Percentiles rank a stretch among this genome's conserved stretches.
Evolutionary conservation across 768 basidiomycete species (phyloP).

Genomic region (Chiua virens): DNA sequence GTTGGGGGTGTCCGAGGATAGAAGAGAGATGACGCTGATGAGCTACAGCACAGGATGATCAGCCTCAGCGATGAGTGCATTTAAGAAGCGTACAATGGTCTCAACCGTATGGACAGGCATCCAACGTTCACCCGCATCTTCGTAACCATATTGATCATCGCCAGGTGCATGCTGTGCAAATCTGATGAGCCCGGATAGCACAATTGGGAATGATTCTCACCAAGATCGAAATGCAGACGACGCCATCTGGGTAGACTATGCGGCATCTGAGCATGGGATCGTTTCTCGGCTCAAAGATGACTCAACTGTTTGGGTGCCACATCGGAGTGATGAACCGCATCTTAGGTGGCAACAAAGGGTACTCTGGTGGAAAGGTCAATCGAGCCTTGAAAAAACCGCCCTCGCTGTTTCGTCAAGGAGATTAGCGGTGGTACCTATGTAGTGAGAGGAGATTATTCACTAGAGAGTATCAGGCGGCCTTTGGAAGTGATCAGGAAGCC

Average conservation of each 20-base stretch:
- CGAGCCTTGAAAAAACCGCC: conserved; percentile 95
- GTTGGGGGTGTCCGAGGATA: conserved; percentile 90
- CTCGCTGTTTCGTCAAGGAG: conserved; percentile 54
- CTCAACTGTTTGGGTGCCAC: conserved; percentile 96
- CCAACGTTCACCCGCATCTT: conserved; percentile 97
- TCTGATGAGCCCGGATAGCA: conserved; percentile 1
- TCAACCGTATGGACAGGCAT: conserved; percentile 96
- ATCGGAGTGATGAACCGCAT: conserved; percentile 94
- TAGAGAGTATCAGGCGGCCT: conserved; percentile 94
- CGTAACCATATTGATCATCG: conserved; percentile 95
- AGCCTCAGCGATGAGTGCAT: background rate
- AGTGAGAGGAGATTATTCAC: conserved; percentile 43
- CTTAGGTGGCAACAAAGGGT: conserved; percentile 89
- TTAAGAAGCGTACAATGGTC: conserved; percentile 69
- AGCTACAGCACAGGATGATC: conserved; percentile 52
- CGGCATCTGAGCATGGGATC: background rate
- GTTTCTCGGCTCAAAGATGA: conserved; percentile 5
- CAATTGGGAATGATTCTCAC: conserved; percentile 38
- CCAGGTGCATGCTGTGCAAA: conserved; percentile 82
- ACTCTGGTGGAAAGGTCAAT: conserved; percentile 87
- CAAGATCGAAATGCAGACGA: conserved; percentile 95
- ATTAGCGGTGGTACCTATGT: conserved; percentile 3
- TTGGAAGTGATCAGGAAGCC: conserved; percentile 19
- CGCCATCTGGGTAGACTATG: conserved; percentile 88
- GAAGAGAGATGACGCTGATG: conserved; percentile 91